Conservation (phyloP, 208 protist species). For the Herpetomonas tarakana region DNA sequence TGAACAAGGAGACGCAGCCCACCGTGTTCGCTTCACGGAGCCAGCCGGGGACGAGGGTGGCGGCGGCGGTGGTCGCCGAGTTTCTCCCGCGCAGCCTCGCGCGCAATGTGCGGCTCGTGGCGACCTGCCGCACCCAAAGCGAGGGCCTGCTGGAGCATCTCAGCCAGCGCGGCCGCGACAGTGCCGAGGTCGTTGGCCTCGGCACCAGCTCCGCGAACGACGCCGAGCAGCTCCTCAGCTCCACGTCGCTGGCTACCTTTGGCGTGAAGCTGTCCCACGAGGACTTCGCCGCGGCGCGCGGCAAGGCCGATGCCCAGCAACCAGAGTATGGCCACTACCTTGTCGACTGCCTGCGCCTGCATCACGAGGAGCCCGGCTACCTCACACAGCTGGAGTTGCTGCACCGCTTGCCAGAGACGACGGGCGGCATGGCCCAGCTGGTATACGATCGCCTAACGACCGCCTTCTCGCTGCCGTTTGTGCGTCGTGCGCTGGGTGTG, state of each 20-base stretch:
- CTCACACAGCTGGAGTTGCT: conserved; percentile 38
- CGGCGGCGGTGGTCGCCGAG: background rate
- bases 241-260: conserved; percentile 27
- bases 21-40: background rate
- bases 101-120: conserved; percentile 74
- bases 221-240: conserved; percentile 64
- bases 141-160: conserved; percentile 14
- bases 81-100: conserved; percentile 57
- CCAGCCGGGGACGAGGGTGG: background rate
- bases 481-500: conserved; percentile 43
- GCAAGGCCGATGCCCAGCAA: conserved; percentile 45
- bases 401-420: conserved; percentile 48
- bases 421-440: conserved; percentile 37
- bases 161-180: conserved; percentile 46
- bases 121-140: conserved; percentile 29
- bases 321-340: conserved; percentile 68
- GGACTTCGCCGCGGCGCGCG: conserved; percentile 53
- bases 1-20: background rate
- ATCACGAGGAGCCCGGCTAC: conserved; percentile 51
- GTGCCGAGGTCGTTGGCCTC: conserved; percentile 49
- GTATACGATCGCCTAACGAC: conserved; percentile 40
- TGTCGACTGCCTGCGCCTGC: conserved; percentile 41
- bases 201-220: conserved; percentile 52
- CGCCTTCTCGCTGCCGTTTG: conserved; percentile 42
- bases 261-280: conserved; percentile 60